A percentile compares a stretch with the other conserved stretches of the same genome.
phyloP scores from a whole-genome alignment of 306 rosid species.

The Mimosa pudica region DNA sequence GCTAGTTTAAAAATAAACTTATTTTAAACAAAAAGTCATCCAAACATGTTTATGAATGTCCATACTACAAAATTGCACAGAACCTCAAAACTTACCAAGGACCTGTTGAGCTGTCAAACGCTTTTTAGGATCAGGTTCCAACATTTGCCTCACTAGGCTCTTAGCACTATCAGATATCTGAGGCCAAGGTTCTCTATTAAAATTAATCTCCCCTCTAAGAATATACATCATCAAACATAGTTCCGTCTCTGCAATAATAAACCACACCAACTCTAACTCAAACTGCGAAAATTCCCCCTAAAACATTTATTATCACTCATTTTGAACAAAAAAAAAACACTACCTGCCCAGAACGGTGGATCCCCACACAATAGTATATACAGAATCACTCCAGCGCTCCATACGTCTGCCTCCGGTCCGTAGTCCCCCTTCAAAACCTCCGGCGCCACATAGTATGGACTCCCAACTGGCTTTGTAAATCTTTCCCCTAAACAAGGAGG shows the following conservation, averaged over 20 bases:
- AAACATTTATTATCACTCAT: constrained; percentile 16
- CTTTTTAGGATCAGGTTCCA: constrained; percentile 77
- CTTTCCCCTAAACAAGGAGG: constrained; percentile 49
- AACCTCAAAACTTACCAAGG: constrained; percentile 66
- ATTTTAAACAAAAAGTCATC: no score
- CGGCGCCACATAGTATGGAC: constrained; percentile 88
- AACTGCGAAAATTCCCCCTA: background rate
- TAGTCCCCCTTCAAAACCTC: constrained; percentile 75
- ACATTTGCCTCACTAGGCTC: constrained; percentile 82
- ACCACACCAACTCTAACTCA: constrained; percentile 24
- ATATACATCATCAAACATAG: constrained; percentile 96
- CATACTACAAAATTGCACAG: background rate
- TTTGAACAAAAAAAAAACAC: background rate
- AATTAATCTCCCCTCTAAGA: constrained; percentile 82
- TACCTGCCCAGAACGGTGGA: constrained; percentile 94
- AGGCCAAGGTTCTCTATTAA: constrained; percentile 97
- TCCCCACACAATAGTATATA: constrained; percentile 76
- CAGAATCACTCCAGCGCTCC: constrained; percentile 89
- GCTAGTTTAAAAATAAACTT: no score
- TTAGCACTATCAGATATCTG: constrained; percentile 92
- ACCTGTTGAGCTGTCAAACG: constrained; percentile 91
- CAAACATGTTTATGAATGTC: no score
- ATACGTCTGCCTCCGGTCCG: constrained; percentile 81
- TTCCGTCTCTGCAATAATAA: constrained; percentile 67
- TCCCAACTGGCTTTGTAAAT: constrained; percentile 78